Conservation (phyloP, 805 yeast species). For the Candida glaebosa region DNA sequence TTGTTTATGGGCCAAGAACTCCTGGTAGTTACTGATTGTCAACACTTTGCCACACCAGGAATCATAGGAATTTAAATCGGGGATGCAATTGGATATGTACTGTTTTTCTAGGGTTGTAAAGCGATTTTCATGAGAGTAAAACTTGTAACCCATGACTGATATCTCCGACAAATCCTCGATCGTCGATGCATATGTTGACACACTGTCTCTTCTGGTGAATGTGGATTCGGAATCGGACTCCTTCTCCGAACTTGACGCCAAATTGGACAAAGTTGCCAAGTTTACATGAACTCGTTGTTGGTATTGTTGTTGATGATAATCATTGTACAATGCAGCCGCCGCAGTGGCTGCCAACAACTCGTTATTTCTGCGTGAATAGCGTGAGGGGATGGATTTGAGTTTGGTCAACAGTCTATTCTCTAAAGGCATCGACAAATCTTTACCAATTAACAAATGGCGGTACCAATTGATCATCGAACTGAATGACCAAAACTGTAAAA, state of each 20-base stretch:
- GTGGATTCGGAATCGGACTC: background rate
- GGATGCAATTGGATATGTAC: slow-evolving; percentile 36
- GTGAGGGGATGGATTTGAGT: slow-evolving; percentile 24
- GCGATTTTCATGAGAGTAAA: slow-evolving; percentile 12
- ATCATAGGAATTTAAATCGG: slow-evolving; percentile 36
- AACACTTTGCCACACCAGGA: slow-evolving; percentile 27
- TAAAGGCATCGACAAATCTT: slow-evolving; percentile 29
- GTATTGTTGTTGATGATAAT: background rate
- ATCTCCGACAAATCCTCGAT: slow-evolving; percentile 2
- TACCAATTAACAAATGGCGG: slow-evolving; percentile 30
- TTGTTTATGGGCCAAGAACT: slow-evolving; percentile 6
- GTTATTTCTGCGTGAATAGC: slow-evolving; percentile 17
- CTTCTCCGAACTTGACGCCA: background rate
- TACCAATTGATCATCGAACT: slow-evolving; percentile 37
- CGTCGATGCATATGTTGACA: slow-evolving; percentile 5
- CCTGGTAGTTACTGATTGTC: slow-evolving; percentile 17
- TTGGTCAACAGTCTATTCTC: slow-evolving; percentile 23
- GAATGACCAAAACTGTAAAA: slow-evolving; percentile 42
- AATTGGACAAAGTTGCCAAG: background rate
- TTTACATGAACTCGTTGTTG: background rate
- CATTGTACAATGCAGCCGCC: slow-evolving; percentile 11
- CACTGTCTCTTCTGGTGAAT: slow-evolving; percentile 4
- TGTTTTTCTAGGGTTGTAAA: slow-evolving; percentile 27
- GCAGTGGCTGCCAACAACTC: slow-evolving; percentile 23
- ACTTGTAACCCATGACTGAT: slow-evolving; percentile 5